These are phyloP conservation scores for Paraphaeosphaeria minitans DNA, from an alignment of 2,329 filamentous ascomycete genomes.

Conservation along the genomic window DNA sequence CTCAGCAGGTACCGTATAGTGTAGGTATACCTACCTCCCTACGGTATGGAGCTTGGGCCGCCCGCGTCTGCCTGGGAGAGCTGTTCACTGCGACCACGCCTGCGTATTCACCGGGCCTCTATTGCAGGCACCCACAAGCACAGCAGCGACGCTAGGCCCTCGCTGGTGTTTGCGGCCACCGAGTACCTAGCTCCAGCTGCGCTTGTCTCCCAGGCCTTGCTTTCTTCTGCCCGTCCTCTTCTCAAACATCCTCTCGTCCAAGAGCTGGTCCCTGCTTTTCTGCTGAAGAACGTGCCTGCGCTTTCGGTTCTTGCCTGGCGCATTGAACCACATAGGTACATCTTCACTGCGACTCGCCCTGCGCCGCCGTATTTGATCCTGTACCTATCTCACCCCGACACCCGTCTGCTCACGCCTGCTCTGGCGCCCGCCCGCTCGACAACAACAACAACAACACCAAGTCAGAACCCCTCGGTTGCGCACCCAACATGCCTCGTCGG, in stretches of 20 bases:
- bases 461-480: not conserved
- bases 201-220: not conserved
- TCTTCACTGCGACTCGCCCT: not conserved
- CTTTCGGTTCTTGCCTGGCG: not conserved
- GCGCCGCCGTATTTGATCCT: not conserved
- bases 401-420: not conserved
- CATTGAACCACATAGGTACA: not conserved
- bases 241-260: not conserved
- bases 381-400: not conserved
- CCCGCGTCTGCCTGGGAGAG: conserved; percentile 9
- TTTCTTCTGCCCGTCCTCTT: not conserved
- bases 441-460: not conserved
- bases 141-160: not conserved
- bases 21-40: no score
- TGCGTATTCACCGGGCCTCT: not conserved
- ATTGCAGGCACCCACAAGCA: conserved; percentile 1
- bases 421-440: not conserved
- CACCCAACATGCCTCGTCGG: conserved; percentile 64
- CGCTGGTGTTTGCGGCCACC: not conserved
- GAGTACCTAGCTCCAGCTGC: no score
- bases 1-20: no score
- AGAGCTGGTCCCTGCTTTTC: not conserved
- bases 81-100: not conserved
- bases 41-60: conserved; percentile 4
- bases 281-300: not conserved